A percentile compares a stretch with the other conserved stretches of the same genome.
These are phyloP conservation scores for Backusella mclennaniae DNA, from an alignment of 192 early-diverging fungal genomes.

Conservation along the genomic window DNA sequence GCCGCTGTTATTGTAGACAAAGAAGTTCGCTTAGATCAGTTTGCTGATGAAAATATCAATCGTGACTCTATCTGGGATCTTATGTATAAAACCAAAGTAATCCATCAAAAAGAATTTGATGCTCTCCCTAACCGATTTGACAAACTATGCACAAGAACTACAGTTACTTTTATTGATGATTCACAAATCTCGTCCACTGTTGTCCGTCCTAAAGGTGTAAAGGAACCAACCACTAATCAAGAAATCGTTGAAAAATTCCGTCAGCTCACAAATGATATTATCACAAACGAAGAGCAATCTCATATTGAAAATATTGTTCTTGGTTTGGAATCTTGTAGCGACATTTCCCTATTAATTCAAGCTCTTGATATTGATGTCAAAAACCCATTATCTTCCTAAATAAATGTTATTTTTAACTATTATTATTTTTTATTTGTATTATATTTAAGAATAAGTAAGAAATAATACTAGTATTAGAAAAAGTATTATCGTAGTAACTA, in stretches of 20 bases:
- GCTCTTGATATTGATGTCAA: background rate
- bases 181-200: background rate
- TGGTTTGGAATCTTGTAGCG: background rate
- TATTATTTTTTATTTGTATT: background rate
- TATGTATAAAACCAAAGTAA: slow-evolving; percentile 2
- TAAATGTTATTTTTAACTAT: background rate
- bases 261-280: background rate
- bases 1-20: slow-evolving; percentile 3
- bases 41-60: slow-evolving; percentile 10
- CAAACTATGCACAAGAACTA: slow-evolving; percentile 10
- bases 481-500: too few relatives aligned
- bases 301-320: background rate
- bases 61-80: slow-evolving; percentile 13
- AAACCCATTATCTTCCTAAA: background rate
- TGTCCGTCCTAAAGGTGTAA: slow-evolving; percentile 19
- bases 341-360: background rate
- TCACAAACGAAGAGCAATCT: background rate
- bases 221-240: background rate
- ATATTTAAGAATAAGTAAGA: background rate
- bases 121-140: background rate
- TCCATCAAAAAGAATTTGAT: slow-evolving; percentile 19
- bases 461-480: too few relatives aligned
- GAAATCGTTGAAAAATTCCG: slow-evolving; percentile 17
- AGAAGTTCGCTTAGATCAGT: slow-evolving; percentile 7
- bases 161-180: background rate